Percentiles rank a stretch among this genome's conserved stretches.
Conservation (phyloP, 352 stramenopile genomes). For the Phytopythium cucurbitacearum region DNA sequence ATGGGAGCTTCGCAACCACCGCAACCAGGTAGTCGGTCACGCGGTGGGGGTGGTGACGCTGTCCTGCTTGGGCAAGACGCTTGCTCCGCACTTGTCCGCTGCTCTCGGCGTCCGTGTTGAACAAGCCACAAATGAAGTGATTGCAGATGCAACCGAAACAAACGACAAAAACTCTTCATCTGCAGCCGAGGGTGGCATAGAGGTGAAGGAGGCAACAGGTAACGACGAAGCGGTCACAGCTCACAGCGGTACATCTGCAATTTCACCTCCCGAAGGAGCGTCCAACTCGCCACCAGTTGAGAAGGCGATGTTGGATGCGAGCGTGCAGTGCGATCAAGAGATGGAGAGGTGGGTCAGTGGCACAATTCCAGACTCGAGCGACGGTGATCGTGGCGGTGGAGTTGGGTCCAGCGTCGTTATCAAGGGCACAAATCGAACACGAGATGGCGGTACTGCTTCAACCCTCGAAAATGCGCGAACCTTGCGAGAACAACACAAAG, state of each 20-base stretch:
- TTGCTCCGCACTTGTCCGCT: slow-evolving; percentile 27
- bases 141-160: background rate
- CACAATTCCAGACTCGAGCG: background rate
- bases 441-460: no score
- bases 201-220: background rate
- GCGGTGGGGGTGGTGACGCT: slow-evolving; percentile 29
- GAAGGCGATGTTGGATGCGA: slow-evolving; percentile 12
- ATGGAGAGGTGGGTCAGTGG: background rate
- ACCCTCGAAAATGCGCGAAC: no score
- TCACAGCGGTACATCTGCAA: no score
- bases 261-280: no score
- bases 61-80: slow-evolving; percentile 35
- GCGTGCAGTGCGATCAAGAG: slow-evolving; percentile 28
- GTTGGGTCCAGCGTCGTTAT: no score
- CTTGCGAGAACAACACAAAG: no score
- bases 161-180: no score
- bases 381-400: background rate
- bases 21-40: slow-evolving; percentile 11
- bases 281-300: background rate
- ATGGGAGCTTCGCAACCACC: slow-evolving; percentile 34
- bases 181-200: background rate
- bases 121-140: background rate
- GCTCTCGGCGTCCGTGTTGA: slow-evolving; percentile 27
- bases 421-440: no score
- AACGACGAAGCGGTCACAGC: no score